Evolutionary conservation across 331 rosid species (phyloP).

Genomic region (Malus hybrid): DNA sequence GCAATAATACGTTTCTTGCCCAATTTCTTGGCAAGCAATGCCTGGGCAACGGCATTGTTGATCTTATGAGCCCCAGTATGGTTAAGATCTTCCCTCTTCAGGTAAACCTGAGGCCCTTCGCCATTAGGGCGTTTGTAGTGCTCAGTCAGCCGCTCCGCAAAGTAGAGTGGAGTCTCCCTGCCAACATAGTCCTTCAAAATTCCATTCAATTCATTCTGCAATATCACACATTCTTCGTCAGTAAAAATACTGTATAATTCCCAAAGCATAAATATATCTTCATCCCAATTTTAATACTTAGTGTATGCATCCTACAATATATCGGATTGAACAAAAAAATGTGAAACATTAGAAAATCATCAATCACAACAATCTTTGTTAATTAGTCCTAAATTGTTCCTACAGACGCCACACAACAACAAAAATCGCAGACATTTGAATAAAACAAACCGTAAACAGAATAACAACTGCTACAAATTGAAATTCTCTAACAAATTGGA

Average conservation of each 20-base stretch:
- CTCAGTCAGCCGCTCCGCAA: slow-evolving; percentile 81
- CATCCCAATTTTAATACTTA: neutral
- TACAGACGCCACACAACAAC: neutral
- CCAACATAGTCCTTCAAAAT: slow-evolving; percentile 81
- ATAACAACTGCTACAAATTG: neutral
- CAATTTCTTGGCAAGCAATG: slow-evolving; percentile 77
- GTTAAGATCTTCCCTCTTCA: slow-evolving; percentile 96
- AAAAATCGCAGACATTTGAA: neutral
- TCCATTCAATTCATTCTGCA: slow-evolving; percentile 64
- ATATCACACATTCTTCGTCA: neutral
- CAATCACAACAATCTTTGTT: neutral
- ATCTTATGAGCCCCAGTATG: slow-evolving; percentile 98
- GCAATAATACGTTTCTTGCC: slow-evolving; percentile 84
- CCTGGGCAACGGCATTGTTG: slow-evolving; percentile 91
- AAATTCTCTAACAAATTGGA: neutral
- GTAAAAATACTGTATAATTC: neutral
- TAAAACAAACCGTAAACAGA: neutral
- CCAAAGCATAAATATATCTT: neutral
- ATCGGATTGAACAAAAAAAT: neutral
- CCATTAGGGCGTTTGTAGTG: slow-evolving; percentile 63
- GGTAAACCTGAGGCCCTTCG: slow-evolving; percentile 72
- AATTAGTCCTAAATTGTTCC: neutral
- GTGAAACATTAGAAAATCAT: neutral
- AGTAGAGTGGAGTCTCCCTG: slow-evolving; percentile 90
- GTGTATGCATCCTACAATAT: neutral